These are phyloP conservation scores for Arthromyces matolae DNA, from an alignment of 768 basidiomycete genomes.

Conservation along the genomic window DNA sequence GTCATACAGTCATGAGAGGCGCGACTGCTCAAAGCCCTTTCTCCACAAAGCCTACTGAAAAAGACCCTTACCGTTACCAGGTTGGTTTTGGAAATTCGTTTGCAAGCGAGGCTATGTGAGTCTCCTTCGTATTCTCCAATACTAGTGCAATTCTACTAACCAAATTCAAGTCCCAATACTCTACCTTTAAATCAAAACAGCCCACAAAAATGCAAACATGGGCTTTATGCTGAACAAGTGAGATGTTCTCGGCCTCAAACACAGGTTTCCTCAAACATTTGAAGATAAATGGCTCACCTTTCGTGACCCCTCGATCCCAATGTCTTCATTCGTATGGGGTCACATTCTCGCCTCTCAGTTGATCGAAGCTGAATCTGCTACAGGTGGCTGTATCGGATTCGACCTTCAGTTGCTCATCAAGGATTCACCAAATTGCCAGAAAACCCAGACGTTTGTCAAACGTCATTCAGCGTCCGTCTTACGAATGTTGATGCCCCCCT, in stretches of 20 bases:
- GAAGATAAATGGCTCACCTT: conserved; percentile 59
- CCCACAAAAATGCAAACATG: conserved; percentile 62
- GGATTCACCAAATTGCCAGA: conserved; percentile 53
- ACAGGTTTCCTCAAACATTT: neutral
- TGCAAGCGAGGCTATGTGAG: conserved; percentile 53
- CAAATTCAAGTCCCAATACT: conserved; percentile 41
- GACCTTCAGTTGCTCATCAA: conserved; percentile 64
- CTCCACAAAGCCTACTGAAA: conserved; percentile 31
- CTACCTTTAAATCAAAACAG: conserved; percentile 58
- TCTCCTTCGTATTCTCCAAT: conserved; percentile 2
- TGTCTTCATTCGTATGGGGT: conserved; percentile 46
- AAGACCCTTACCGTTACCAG: conserved; percentile 56
- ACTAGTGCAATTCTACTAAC: neutral
- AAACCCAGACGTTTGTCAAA: conserved; percentile 51
- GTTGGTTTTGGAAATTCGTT: conserved; percentile 58
- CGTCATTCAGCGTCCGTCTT: neutral
- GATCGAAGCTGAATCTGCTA: neutral
- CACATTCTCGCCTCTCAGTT: conserved; percentile 1
- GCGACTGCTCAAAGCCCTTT: conserved; percentile 40
- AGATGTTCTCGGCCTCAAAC: conserved; percentile 7
- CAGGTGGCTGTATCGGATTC: conserved; percentile 68
- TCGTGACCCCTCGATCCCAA: conserved; percentile 53
- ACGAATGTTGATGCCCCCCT: too few species aligned
- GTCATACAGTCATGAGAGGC: conserved; percentile 18
- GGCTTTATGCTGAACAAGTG: conserved; percentile 58